Evolutionary conservation across 805 yeast species (phyloP).

Genomic region (Kuraishia capsulata): DNA sequence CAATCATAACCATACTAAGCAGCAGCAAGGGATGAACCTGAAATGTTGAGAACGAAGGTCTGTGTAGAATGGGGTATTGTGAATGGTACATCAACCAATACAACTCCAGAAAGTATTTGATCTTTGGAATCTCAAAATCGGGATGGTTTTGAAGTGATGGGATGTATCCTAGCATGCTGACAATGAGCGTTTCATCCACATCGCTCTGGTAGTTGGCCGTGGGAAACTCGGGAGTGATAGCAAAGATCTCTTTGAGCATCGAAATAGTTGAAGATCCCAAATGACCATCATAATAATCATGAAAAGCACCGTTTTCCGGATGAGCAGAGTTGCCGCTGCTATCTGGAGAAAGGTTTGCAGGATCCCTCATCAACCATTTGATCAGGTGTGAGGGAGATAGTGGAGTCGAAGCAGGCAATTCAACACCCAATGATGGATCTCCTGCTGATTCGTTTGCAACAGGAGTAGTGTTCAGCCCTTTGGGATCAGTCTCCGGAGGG

Average conservation of each 20-base stretch:
- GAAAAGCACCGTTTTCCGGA: neutral
- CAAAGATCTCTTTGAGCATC: neutral
- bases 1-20: slow-evolving; percentile 47
- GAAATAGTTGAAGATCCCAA: neutral
- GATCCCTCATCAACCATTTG: slow-evolving; percentile 21
- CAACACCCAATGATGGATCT: neutral
- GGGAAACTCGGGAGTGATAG: slow-evolving; percentile 1
- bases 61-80: slow-evolving; percentile 39
- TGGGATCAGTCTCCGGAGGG: too few species aligned
- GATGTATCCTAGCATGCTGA: neutral
- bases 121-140: neutral
- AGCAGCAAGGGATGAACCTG: slow-evolving; percentile 44
- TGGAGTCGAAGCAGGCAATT: neutral
- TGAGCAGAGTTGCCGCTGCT: neutral
- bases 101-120: slow-evolving; percentile 12
- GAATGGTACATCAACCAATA: slow-evolving; percentile 53
- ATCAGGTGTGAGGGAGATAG: neutral
- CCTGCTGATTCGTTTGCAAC: too few species aligned
- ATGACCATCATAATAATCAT: neutral
- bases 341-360: neutral
- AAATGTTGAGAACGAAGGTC: slow-evolving; percentile 40
- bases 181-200: neutral
- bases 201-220: neutral
- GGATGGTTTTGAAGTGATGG: slow-evolving; percentile 1
- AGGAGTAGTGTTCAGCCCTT: too few species aligned